Conservation (phyloP, 2,329 filamentous ascomycete species). For the Scortechinia acanthostroma region DNA sequence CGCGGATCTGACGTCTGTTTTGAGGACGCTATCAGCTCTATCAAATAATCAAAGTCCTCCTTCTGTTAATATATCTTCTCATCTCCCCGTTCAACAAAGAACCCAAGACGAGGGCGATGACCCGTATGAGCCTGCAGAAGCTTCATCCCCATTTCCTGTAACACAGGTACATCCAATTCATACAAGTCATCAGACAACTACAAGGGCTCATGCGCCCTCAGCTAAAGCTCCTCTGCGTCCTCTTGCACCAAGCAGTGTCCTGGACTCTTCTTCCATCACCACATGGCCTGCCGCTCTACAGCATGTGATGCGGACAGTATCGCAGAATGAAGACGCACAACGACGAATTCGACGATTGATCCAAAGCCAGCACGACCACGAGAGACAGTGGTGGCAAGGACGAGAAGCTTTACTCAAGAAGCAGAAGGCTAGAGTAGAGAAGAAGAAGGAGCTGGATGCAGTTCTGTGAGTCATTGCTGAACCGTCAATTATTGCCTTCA, state of each 20-base stretch:
- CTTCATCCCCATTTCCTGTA: not conserved
- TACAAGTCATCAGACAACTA: too few species aligned
- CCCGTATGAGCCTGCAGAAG: not conserved
- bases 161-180: too few species aligned
- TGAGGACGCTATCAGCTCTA: not conserved
- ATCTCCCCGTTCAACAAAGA: too few species aligned
- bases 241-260: too few species aligned
- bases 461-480: not conserved
- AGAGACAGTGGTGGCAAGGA: not conserved
- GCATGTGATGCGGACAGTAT: not conserved
- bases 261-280: not conserved
- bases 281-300: not conserved
- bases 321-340: not conserved
- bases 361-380: not conserved
- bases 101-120: not conserved
- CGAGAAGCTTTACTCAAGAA: not conserved
- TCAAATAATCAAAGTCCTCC: too few species aligned
- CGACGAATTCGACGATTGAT: not conserved
- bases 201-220: too few species aligned
- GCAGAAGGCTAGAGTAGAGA: not conserved
- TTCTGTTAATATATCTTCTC: too few species aligned
- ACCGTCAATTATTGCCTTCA: too few species aligned
- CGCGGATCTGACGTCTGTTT: not conserved
- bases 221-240: too few species aligned
- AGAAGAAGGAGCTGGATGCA: constrained; percentile 1